Evolutionary conservation across 2,329 filamentous ascomycete genomes (phyloP).

Genomic region (Exophiala aquamarina): DNA sequence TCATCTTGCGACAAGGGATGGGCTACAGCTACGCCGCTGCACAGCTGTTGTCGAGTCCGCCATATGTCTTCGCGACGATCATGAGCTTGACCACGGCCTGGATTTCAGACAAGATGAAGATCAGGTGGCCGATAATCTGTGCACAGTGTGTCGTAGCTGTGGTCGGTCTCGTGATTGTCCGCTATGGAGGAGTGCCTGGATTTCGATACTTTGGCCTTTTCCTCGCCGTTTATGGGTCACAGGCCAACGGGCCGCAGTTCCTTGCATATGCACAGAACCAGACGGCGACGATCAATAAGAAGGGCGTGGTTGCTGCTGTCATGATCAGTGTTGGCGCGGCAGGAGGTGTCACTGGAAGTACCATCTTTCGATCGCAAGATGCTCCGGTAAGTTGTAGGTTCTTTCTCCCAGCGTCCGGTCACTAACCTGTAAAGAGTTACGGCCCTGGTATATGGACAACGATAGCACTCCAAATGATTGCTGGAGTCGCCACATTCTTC

Average conservation of each 20-base stretch:
- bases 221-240: slow-evolving; percentile 59
- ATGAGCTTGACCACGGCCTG: slow-evolving; percentile 62
- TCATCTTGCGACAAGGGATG: slow-evolving; percentile 65
- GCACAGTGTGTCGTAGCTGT: slow-evolving; percentile 56
- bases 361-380: slow-evolving; percentile 59
- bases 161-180: slow-evolving; percentile 67
- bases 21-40: slow-evolving; percentile 62
- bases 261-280: slow-evolving; percentile 7
- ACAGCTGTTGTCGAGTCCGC: slow-evolving; percentile 71
- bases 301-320: slow-evolving; percentile 4
- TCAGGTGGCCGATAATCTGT: slow-evolving; percentile 64
- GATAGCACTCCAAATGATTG: slow-evolving; percentile 3
- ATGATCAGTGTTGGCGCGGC: slow-evolving; percentile 10
- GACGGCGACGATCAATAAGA: background rate
- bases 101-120: slow-evolving; percentile 64
- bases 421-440: background rate
- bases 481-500: slow-evolving; percentile 3
- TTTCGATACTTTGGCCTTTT: slow-evolving; percentile 5
- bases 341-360: slow-evolving; percentile 7
- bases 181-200: slow-evolving; percentile 29
- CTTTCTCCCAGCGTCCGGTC: background rate
- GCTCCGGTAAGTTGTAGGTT: slow-evolving; percentile 23
- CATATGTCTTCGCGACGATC: slow-evolving; percentile 64
- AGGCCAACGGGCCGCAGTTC: background rate
- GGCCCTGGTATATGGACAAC: slow-evolving; percentile 12